These are phyloP conservation scores for Tricholomella constricta DNA, from an alignment of 768 basidiomycete genomes.

Conservation along the genomic window DNA sequence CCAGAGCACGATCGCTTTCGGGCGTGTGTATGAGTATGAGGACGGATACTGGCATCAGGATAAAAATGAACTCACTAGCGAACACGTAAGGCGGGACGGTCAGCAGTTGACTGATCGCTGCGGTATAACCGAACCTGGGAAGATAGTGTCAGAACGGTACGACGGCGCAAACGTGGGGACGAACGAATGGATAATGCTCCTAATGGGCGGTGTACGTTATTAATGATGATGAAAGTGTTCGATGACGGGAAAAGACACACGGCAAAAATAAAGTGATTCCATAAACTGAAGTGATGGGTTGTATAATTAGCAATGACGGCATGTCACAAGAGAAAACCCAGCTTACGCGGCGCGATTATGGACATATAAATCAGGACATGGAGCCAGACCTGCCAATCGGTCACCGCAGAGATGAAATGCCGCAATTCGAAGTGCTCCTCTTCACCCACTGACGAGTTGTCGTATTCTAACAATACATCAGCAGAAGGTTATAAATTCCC, in stretches of 20 bases:
- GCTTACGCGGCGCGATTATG: slow-evolving; percentile 59
- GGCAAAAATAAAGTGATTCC: slow-evolving; percentile 73
- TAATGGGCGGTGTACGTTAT: slow-evolving; percentile 20
- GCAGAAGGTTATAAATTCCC: not conserved
- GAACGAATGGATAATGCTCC: slow-evolving; percentile 61
- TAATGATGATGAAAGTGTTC: not conserved
- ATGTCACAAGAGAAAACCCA: not conserved
- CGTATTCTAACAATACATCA: slow-evolving; percentile 42
- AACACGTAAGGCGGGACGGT: slow-evolving; percentile 69
- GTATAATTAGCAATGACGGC: not conserved
- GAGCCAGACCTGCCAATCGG: slow-evolving; percentile 69
- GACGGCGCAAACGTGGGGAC: slow-evolving; percentile 6
- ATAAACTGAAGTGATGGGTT: slow-evolving; percentile 45
- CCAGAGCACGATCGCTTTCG: slow-evolving; percentile 52
- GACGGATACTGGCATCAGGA: not conserved
- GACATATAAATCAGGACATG: slow-evolving; percentile 64
- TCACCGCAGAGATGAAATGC: slow-evolving; percentile 54
- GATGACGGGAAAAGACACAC: slow-evolving; percentile 39
- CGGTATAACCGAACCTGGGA: slow-evolving; percentile 57
- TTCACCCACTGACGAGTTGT: slow-evolving; percentile 58
- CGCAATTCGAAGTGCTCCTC: slow-evolving; percentile 59
- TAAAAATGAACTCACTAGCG: slow-evolving; percentile 47
- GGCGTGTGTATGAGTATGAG: not conserved
- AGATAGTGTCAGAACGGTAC: not conserved
- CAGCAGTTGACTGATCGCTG: slow-evolving; percentile 61